Conservation (phyloP, 2,329 filamentous ascomycete genomes). For the Fusarium heterosporum region DNA sequence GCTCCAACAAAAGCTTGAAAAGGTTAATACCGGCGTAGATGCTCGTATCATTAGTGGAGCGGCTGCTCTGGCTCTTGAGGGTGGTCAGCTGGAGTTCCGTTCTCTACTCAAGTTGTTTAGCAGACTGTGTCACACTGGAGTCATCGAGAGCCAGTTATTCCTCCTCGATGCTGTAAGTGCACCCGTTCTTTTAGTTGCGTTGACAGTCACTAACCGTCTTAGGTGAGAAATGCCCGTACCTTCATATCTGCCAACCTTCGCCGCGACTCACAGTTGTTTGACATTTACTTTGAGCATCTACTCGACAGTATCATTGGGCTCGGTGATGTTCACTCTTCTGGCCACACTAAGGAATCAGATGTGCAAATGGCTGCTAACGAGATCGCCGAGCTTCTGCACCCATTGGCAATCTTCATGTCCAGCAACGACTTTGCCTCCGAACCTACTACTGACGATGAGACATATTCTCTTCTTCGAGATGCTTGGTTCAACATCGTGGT, state of each 20-base stretch:
- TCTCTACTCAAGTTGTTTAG: conserved; percentile 87
- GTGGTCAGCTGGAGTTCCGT: conserved; percentile 84
- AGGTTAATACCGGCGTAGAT: conserved; percentile 83
- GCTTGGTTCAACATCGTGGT: conserved; percentile 99
- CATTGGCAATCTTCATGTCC: conserved; percentile 87
- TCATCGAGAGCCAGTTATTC: conserved; percentile 74
- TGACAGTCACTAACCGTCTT: conserved; percentile 25
- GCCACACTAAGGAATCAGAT: conserved; percentile 80
- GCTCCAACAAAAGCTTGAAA: conserved; percentile 93
- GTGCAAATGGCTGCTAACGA: conserved; percentile 85
- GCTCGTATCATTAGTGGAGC: conserved; percentile 86
- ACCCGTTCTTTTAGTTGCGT: not conserved
- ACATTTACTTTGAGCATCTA: conserved; percentile 85
- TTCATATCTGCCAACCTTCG: conserved; percentile 78
- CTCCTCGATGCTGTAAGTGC: conserved; percentile 77
- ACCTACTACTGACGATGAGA: conserved; percentile 71
- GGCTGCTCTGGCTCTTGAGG: conserved; percentile 79
- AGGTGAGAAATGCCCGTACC: conserved; percentile 82
- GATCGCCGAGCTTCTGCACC: conserved; percentile 87
- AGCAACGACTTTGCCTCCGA: conserved; percentile 67
- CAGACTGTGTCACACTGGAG: conserved; percentile 77
- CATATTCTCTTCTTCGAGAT: conserved; percentile 81
- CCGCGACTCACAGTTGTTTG: conserved; percentile 79
- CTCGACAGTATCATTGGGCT: conserved; percentile 90
- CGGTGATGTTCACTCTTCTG: conserved; percentile 82